Evolutionary conservation across 176 grass and related monocot genomes (phyloP), one percentile per base, ranked within the genome.

Genomic region (Raddia distichophylla): DNA sequence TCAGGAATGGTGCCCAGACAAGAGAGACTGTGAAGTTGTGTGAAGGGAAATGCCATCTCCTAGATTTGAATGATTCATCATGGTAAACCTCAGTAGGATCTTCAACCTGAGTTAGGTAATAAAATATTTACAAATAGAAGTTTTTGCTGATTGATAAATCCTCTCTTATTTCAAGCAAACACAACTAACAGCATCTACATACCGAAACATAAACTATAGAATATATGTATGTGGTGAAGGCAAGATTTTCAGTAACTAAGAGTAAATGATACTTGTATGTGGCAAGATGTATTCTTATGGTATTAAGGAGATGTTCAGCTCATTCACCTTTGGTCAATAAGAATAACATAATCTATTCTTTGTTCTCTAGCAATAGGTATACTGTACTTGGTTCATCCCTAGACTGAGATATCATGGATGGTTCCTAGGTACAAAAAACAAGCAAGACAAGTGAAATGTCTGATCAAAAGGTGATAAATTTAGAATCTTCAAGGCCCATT

Each of bases 11-110:
- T 0, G 84, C 84, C 97, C 97, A 99, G 32, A 99, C 60, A 74
- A 95, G 89, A 27, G 96, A 99, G 1, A 95, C 64, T 0, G 87
- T 95, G 60, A 96, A 90, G 64, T 99, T 96, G 91, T 96, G 56
- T 0, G 68, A 88, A 60, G 83, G 74, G 27, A 99, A 91, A 71
- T 85, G 82, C 93, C 93, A 99, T 76, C 83, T 87, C 70, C 97
- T 86, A 7, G 93, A 93, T 86, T 71, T 93, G 80, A 70, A 99
- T 2, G 75, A 75, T 33, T 77, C 44, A 15, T 91, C 93, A 52
- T 99, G 96, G 53, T 93, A 95, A 20, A 93, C 96, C 60, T 88
- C 66, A 47, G 82, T 94, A 19, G 96, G 82, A 74, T 95, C 96
- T 88, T 95, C 96, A 27, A 74, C 82, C 96, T 99, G 79, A 76